Evolutionary conservation across 2,329 filamentous ascomycete genomes (phyloP).

Genomic region (Apiospora arundinis): DNA sequence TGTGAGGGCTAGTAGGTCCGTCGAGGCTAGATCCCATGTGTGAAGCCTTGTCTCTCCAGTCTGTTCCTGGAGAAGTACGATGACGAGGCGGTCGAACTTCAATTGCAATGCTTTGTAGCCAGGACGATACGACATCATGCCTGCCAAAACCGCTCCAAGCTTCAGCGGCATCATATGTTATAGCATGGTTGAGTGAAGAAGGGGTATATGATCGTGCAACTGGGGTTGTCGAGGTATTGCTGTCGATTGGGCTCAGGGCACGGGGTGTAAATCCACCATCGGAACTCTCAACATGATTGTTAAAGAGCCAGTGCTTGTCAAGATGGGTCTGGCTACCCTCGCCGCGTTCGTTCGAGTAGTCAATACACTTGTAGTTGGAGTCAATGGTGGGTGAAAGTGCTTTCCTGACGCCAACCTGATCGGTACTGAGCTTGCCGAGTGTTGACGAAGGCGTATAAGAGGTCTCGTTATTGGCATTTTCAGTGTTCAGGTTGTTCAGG

Average conservation of each 20-base stretch:
- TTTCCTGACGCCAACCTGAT: background rate
- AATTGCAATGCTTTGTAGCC: background rate
- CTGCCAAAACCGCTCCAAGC: background rate
- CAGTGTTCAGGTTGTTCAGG: background rate
- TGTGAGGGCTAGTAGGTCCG: constrained; percentile 10
- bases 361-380: background rate
- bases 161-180: background rate
- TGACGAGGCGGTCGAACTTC: background rate
- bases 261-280: background rate
- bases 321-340: background rate
- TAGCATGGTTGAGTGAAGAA: background rate
- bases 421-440: background rate
- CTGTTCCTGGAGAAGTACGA: too few species aligned
- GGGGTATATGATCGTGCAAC: background rate
- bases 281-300: background rate
- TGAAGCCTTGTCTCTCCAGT: background rate
- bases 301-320: background rate
- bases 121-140: background rate
- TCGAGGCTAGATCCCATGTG: background rate
- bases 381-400: too few species aligned
- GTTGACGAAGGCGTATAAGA: background rate
- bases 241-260: background rate
- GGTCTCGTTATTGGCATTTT: background rate
- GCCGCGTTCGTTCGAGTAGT: too few species aligned
- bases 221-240: background rate